Percentiles rank a stretch among this genome's conserved stretches.
These are phyloP conservation scores for Rhizoclosmatium globosum DNA, from an alignment of 192 early-diverging fungal genomes.

Conservation along the genomic window DNA sequence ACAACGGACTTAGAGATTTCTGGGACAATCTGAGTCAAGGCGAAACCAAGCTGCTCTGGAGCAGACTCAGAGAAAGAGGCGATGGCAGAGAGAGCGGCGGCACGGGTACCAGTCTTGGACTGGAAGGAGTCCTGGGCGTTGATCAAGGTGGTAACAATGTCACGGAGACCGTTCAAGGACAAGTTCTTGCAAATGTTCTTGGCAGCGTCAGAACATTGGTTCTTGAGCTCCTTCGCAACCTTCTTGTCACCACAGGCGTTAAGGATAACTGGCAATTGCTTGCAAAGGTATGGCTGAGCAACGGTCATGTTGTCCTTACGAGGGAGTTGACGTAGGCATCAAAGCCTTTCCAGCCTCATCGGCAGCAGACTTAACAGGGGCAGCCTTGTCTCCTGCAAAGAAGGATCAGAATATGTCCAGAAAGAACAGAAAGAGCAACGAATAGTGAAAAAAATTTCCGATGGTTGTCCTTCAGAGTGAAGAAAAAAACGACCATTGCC, in stretches of 20 bases:
- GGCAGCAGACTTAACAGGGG: constrained; percentile 52
- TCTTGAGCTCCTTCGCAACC: constrained; percentile 77
- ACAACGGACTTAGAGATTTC: constrained; percentile 79
- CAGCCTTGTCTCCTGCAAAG: constrained; percentile 52
- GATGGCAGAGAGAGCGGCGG: constrained; percentile 58
- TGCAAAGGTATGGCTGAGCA: constrained; percentile 73
- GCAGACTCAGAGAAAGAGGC: constrained; percentile 53
- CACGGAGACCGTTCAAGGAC: constrained; percentile 29
- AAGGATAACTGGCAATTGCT: constrained; percentile 68
- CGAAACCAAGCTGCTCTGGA: constrained; percentile 55
- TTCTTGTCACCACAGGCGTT: constrained; percentile 65
- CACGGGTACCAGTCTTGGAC: constrained; percentile 79
- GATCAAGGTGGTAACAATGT: constrained; percentile 35
- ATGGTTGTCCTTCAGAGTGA: too few species aligned
- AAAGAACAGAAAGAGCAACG: too few species aligned
- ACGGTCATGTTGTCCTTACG: constrained; percentile 66
- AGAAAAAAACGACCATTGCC: too few species aligned
- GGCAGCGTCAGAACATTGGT: constrained; percentile 51
- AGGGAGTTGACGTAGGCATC: constrained; percentile 54
- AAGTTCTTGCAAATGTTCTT: constrained; percentile 63
- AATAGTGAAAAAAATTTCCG: too few species aligned
- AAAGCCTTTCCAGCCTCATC: constrained; percentile 53
- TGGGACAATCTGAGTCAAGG: constrained; percentile 70
- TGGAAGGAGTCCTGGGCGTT: constrained; percentile 71
- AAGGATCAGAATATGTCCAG: not conserved